Conservation (phyloP, 2,329 filamentous ascomycete species). For the Fusarium tanahbumbuense region DNA sequence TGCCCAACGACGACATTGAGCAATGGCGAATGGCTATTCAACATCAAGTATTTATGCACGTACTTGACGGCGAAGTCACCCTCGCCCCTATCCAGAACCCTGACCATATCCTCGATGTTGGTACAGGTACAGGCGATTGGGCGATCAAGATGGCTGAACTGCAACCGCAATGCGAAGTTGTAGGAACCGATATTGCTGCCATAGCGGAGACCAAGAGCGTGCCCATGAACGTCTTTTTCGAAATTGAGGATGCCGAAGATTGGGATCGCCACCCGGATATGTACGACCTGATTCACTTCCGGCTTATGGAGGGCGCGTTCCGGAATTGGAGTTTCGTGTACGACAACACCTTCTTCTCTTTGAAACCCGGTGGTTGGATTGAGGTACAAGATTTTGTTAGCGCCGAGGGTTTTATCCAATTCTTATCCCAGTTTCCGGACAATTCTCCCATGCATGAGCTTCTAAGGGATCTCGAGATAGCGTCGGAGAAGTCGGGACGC, state of each 20-base stretch:
- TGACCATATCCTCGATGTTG: constrained; percentile 64
- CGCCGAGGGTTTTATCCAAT: constrained; percentile 51
- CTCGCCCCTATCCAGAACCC: constrained; percentile 57
- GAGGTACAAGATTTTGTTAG: constrained; percentile 67
- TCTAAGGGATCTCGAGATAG: constrained; percentile 56
- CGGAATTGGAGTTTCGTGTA: constrained; percentile 67
- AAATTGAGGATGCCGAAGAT: constrained; percentile 70
- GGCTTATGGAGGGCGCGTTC: constrained; percentile 67
- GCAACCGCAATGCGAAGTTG: constrained; percentile 66
- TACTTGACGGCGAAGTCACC: constrained; percentile 59
- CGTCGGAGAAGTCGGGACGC: constrained; percentile 58
- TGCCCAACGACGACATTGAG: constrained; percentile 75
- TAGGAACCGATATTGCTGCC: constrained; percentile 69
- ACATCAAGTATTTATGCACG: constrained; percentile 71
- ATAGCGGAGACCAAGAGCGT: constrained; percentile 66
- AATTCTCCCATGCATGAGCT: constrained; percentile 58
- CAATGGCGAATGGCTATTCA: constrained; percentile 71
- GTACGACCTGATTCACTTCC: constrained; percentile 68
- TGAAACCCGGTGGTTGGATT: constrained; percentile 69
- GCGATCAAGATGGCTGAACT: constrained; percentile 65
- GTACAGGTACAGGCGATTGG: constrained; percentile 68
- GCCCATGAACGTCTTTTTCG: constrained; percentile 69
- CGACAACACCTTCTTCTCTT: constrained; percentile 62
- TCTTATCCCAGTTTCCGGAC: constrained; percentile 55
- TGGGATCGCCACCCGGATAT: constrained; percentile 65